phyloP scores from a whole-genome alignment of 2,329 filamentous ascomycete species.

The Fusarium pseudocircinatum region DNA sequence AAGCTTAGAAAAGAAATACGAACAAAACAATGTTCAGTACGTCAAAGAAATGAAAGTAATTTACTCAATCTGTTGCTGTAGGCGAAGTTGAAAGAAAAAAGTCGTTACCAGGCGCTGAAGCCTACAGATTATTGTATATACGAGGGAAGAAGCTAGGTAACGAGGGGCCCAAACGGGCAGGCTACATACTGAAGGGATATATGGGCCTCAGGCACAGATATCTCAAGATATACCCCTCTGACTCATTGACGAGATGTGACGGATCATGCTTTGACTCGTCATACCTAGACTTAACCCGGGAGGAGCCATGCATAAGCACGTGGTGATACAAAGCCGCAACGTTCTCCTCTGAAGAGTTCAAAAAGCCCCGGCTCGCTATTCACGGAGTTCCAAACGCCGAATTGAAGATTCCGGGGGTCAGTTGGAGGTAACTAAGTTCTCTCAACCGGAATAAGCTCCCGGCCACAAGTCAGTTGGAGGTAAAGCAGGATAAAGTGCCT shows the following conservation, averaged over 20 bases:
- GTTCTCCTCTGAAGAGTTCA: not conserved
- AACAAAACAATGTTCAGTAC: not conserved
- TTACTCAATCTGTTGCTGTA: too few species aligned
- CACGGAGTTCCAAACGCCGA: not conserved
- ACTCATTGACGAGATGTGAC: not conserved
- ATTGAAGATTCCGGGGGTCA: not conserved
- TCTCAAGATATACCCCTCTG: not conserved
- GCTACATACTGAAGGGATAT: not conserved
- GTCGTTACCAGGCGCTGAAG: not conserved
- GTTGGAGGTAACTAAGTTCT: accelerated
- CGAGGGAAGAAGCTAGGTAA: not conserved
- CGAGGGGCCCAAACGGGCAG: not conserved
- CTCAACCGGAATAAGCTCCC: too few species aligned
- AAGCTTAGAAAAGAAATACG: not conserved
- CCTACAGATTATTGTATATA: not conserved
- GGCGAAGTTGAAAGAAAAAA: accelerated
- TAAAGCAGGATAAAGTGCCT: not conserved
- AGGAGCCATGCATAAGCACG: not conserved
- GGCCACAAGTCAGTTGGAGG: accelerated
- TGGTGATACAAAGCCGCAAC: accelerated
- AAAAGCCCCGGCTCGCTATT: not conserved
- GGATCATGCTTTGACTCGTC: not conserved
- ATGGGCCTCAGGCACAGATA: not conserved
- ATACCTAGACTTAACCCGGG: not conserved
- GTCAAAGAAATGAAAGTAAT: not conserved